phyloP scores from a whole-genome alignment of 257 asterid species.

The Gynochthodes officinalis region DNA sequence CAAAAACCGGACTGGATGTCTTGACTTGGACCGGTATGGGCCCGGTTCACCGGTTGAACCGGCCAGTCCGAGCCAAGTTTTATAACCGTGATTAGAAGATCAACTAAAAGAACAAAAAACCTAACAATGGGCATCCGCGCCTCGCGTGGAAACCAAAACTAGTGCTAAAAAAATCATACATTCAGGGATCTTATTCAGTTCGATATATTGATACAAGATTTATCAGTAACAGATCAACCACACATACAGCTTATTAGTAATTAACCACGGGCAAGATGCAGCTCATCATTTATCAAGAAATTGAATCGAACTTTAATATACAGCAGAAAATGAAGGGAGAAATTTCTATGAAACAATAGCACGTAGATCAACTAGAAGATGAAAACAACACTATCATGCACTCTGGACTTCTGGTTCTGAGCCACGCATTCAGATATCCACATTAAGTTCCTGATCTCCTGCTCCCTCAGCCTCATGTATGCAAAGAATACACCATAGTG shows the following conservation, averaged over 20 bases:
- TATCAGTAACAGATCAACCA: conserved; percentile 3
- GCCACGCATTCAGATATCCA: conserved; percentile 99
- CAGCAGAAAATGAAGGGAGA: not conserved
- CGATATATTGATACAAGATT: conserved; percentile 10
- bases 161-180: no score
- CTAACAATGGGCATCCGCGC: no score
- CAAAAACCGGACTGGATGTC: no score
- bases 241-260: conserved; percentile 10
- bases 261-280: conserved; percentile 1
- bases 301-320: conserved; percentile 3
- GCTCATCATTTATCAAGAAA: not conserved
- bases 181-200: no score
- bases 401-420: conserved; percentile 91
- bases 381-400: conserved; percentile 89
- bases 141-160: no score
- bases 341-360: not conserved
- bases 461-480: conserved; percentile 88
- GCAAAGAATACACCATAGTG: conserved; percentile 87
- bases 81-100: no score
- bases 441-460: conserved; percentile 95
- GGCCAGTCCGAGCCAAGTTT: no score
- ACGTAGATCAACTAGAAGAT: conserved; percentile 45
- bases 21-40: no score
- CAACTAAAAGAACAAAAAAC: no score
- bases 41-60: no score